Percentiles rank a stretch among this genome's conserved stretches.
phyloP scores from a whole-genome alignment of 2,329 filamentous ascomycete genomes.

The Fonsecaea nubica region DNA sequence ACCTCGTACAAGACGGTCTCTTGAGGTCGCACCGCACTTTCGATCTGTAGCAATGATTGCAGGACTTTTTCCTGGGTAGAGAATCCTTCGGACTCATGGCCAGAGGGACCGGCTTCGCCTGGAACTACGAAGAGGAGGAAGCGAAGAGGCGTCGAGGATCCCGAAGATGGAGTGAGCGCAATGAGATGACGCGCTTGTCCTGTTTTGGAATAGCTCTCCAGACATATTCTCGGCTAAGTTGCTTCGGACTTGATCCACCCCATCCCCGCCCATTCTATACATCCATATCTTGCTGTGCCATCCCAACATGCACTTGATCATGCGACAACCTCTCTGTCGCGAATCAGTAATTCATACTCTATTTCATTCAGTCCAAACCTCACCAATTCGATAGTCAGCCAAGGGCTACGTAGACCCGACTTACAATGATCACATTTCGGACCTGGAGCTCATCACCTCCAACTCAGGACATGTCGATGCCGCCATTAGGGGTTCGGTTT shows the following conservation, averaged over 20 bases:
- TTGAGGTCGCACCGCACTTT: conserved; percentile 28
- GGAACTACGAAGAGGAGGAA: background rate
- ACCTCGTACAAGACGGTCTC: conserved; percentile 25
- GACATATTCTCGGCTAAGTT: background rate
- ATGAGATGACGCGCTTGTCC: background rate
- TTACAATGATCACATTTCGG: background rate
- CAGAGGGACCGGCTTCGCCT: background rate
- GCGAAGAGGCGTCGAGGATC: background rate
- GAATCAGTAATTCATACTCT: background rate
- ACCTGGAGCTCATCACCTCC: background rate
- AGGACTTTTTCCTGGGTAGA: conserved; percentile 23
- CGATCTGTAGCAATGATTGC: conserved; percentile 25
- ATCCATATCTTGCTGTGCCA: background rate
- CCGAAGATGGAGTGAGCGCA: background rate
- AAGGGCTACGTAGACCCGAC: background rate
- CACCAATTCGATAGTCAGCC: background rate
- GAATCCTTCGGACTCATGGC: conserved; percentile 18
- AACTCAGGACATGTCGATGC: background rate
- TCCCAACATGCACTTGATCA: background rate
- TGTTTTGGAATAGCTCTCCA: background rate
- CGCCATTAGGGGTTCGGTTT: background rate
- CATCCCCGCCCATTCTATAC: too few species aligned
- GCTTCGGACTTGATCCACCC: background rate
- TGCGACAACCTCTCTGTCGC: background rate
- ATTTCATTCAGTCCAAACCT: background rate